Evolutionary conservation across 768 basidiomycete genomes (phyloP).

Genomic region (Chalciporus pseudorubinellus): DNA sequence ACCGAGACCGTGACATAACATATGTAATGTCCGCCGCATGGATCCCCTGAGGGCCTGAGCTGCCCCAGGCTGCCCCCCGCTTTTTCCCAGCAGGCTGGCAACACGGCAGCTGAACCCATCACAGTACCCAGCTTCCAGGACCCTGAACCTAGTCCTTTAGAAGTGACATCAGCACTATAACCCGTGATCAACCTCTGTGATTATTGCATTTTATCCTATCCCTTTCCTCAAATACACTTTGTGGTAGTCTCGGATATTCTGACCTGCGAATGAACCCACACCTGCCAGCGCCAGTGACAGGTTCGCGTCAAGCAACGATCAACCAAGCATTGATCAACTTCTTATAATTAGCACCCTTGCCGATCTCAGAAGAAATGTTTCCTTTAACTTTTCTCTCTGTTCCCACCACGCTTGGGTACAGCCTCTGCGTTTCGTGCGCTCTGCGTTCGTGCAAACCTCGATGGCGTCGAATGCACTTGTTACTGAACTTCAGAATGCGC

Average conservation of each 20-base stretch:
- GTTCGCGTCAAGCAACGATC: no score
- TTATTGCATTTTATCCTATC: no score
- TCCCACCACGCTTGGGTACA: not conserved
- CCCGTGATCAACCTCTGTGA: no score
- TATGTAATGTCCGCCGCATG: no score
- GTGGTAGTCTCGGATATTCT: no score
- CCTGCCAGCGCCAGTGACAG: no score
- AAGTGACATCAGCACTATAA: no score
- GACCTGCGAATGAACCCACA: no score
- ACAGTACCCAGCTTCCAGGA: slow-evolving; percentile 4
- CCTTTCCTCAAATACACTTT: no score
- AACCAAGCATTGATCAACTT: slow-evolving; percentile 1
- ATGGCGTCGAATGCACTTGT: slow-evolving; percentile 6
- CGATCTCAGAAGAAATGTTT: not conserved
- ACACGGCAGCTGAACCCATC: not conserved
- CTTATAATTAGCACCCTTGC: slow-evolving; percentile 15
- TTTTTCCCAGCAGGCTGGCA: not conserved
- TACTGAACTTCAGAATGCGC: slow-evolving; percentile 4
- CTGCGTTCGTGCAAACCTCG: not conserved
- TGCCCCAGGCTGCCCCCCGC: no score
- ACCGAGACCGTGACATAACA: no score
- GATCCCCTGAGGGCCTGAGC: no score
- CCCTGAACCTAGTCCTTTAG: slow-evolving; percentile 5
- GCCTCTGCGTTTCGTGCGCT: not conserved
- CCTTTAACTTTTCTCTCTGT: not conserved